Base-by-base conservation (phyloP, 345 rosid species). In the Hevea brasiliensis region DNA sequence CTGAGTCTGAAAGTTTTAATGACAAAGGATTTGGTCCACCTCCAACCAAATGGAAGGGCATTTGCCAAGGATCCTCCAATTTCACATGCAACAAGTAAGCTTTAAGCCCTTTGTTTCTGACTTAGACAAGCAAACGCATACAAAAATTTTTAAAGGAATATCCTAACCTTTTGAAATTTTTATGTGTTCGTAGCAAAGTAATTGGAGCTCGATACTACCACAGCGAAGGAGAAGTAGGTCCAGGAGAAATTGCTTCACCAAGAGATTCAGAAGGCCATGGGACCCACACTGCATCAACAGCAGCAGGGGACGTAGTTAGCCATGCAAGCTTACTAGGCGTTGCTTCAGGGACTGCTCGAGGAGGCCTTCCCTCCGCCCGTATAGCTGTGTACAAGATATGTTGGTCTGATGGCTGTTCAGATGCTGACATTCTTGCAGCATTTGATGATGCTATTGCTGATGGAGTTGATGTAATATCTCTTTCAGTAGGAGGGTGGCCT, bases 21-120 rank as follows among this genome's bases (percentile, higher is more conserved):
- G 58, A 67, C 21, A 7, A 27, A 67, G 65, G 65, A 27, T 61
- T 45, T 47, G 59, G 74, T 20, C 59, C 67, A 12, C 67, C 67
- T 10, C 67, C 74, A 24, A 8, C 65, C 0, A 60, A 61, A 7
- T 71, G 67, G 67, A 71, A 71, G 45, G 74, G 74, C 24, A 50
- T 24, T 59, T 61, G 74, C 57, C 47, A 72, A 47, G 15, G 8
- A 29, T 53, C 20, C 17, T 48, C 4, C 67, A 72, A 61, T 13
- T 72, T 72, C 59, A 60, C 68, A 48, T 72, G 67, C 74, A 72
- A 61, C 74, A 72, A 48, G 74, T 72, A 72, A 29, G 13, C n/a
- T 32, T 61, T 9, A 41, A 9, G 15, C 18, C 5, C 23, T 20
- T 32, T 6, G 17, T 3, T 35, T 6, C 3, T 29, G 42, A 61